Evolutionary conservation across 2,329 filamentous ascomycete species (phyloP), one percentile per base, ranked within the genome.

Genomic region (Aspergillus unguis): DNA sequence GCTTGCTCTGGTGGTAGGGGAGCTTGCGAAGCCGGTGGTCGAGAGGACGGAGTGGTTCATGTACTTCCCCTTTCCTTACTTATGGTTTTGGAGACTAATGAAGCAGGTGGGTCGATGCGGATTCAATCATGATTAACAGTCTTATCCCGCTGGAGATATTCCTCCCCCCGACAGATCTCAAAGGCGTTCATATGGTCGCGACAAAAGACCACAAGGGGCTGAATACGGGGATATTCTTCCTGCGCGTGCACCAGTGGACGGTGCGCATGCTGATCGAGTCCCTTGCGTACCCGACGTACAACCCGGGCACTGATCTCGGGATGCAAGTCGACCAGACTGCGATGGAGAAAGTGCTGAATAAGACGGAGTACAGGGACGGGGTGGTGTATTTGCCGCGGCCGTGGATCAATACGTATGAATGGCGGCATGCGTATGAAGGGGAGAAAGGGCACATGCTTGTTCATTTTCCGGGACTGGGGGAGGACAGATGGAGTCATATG

Each of bases 21-120:
- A 73, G 53, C 45, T 72, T 46, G 62, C 60, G 10, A 69, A 70
- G 52, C 63, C 67, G 5, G 51, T 57, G 8, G 56, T 50, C 6
- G 56, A 69, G 43, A 60, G 70, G 32, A 49, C 68, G 10, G 64
- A 72, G 48, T 72, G 70, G 70, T 56, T 72, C 32, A 67, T 71
- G 67, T 70, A 53, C 37, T 64, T 58, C 27, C 11, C n/a, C n/a
- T n/a, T n/a, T n/a, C n/a, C n/a, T n/a, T n/a, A n/a, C n/a, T n/a
- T 6, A 2, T 6, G 25, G 25, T 31, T 37, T 33, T 11, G 8
- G 23, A 9, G 25, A 0, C 28, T 26, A 5, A 31, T n/a, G 38
- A 25, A 3, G 10, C 37, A 69, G 65, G 58, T 71, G 66, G 64
- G 58, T 67, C 26, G 68, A 71, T 51, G 65, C 61, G 25, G 66